Base-by-base conservation (phyloP, 1,284 basidiomycete genomes). In the Athelia psychrophila region DNA sequence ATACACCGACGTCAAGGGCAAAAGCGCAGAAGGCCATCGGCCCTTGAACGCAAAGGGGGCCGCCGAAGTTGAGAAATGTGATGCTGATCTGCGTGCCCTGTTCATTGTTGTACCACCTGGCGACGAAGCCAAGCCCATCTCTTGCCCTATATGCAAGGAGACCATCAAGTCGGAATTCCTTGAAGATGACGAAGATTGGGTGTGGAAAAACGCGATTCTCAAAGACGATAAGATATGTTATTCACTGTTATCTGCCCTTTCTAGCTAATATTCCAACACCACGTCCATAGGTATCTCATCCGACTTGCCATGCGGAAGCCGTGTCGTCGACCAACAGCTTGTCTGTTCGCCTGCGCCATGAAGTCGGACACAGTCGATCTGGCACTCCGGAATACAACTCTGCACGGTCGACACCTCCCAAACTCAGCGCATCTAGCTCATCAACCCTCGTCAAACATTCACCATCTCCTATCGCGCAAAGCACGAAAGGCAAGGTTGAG, bases 111-210 rank as follows among this genome's bases (percentile, higher is more conserved):
- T 95, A 27, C 95, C 95, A 27, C 78, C 90, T 20, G 91, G 87
- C 58, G 86, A 93, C 67, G 91, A 95, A 66, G 86, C 88, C 50
- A 86, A 83, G 65, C 69, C 77, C 48, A 75, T 90, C 57, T 86
- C 90, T 42, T 99, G 97, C 75, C 94, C 94, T 16, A 93, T 99
- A 57, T 99, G 97, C 83, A 97, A 98, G 76, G 97, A 99, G 70
- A 71, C 70, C 51, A 81, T 99, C 70, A 93, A 93, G 75, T 85
- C 88, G 58, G 96, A 98, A 72, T 98, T 93, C 71, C 75, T 87
- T 54, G 95, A 99, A 66, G 95, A 98, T 51, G 95, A 97, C 57
- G 97, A 99, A 73, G 97, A 98, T 60, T 99, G 96, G 95, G 89
- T 98, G 18, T 99, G 95, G 93, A 82, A 81, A 62, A 98, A 99